Evolutionary conservation across 2,329 filamentous ascomycete genomes (phyloP).

Genomic region (Didymella arachidicola): DNA sequence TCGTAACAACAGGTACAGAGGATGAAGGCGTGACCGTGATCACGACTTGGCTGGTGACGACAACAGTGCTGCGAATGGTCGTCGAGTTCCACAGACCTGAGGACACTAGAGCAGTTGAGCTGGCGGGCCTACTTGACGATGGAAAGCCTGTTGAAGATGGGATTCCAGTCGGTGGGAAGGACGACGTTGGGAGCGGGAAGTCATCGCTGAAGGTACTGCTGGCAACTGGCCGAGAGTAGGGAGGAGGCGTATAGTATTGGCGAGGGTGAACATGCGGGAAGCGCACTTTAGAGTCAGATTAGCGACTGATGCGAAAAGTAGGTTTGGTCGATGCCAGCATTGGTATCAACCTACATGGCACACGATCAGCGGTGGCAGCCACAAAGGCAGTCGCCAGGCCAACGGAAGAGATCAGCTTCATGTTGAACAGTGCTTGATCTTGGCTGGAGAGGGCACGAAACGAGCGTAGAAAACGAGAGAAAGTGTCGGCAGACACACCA

Average conservation of each 20-base stretch:
- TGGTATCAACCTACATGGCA: slow-evolving; percentile 24
- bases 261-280: slow-evolving; percentile 30
- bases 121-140: slow-evolving; percentile 10
- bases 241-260: slow-evolving; percentile 28
- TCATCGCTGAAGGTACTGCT: slow-evolving; percentile 15
- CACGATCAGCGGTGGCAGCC: slow-evolving; percentile 25
- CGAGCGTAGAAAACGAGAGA: slow-evolving; percentile 25
- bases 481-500: slow-evolving; percentile 21
- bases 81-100: slow-evolving; percentile 18
- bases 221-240: slow-evolving; percentile 22
- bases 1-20: slow-evolving; percentile 7
- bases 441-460: slow-evolving; percentile 2
- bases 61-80: slow-evolving; percentile 4
- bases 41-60: slow-evolving; percentile 12
- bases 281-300: slow-evolving; percentile 17
- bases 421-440: slow-evolving; percentile 14
- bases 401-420: slow-evolving; percentile 32
- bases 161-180: slow-evolving; percentile 5
- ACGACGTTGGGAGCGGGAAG: slow-evolving; percentile 12
- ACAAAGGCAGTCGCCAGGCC: slow-evolving; percentile 21
- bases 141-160: slow-evolving; percentile 2
- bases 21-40: slow-evolving; percentile 14
- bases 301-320: neutral
- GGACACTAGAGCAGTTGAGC: slow-evolving; percentile 2
- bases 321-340: neutral